Evolutionary conservation across 345 rosid species (phyloP).

Genomic region (Dovyalis caffra): DNA sequence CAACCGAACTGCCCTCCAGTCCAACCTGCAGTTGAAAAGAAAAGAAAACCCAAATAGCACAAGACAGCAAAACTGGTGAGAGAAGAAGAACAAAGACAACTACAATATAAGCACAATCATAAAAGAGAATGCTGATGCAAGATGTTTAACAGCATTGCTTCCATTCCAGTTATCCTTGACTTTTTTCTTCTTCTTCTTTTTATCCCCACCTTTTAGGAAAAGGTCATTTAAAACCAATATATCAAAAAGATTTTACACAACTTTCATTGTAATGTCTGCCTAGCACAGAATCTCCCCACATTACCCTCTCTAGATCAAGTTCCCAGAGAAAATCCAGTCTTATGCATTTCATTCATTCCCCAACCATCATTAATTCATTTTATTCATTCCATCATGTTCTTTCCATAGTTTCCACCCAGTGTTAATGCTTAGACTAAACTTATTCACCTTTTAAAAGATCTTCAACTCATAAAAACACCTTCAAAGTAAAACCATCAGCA

Average conservation of each 20-base stretch:
- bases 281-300: not conserved
- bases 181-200: no score
- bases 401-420: not conserved
- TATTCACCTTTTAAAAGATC: not conserved
- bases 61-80: slow-evolving; percentile 1
- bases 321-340: not conserved
- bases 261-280: not conserved
- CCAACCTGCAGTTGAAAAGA: slow-evolving; percentile 72
- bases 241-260: not conserved
- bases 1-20: slow-evolving; percentile 93
- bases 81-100: not conserved
- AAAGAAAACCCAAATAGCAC: slow-evolving; percentile 5
- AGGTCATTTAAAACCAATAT: not conserved
- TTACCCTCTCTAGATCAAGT: not conserved
- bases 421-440: not conserved
- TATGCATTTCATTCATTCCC: not conserved
- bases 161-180: not conserved
- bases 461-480: not conserved
- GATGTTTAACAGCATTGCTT: slow-evolving; percentile 2
- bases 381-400: not conserved
- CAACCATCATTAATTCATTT: not conserved
- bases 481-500: not conserved
- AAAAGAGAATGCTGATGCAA: not conserved
- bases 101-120: not conserved
- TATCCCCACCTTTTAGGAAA: not conserved